These are phyloP conservation scores for Geotrichum ghanense DNA, from an alignment of 805 yeast genomes.

Conservation along the genomic window DNA sequence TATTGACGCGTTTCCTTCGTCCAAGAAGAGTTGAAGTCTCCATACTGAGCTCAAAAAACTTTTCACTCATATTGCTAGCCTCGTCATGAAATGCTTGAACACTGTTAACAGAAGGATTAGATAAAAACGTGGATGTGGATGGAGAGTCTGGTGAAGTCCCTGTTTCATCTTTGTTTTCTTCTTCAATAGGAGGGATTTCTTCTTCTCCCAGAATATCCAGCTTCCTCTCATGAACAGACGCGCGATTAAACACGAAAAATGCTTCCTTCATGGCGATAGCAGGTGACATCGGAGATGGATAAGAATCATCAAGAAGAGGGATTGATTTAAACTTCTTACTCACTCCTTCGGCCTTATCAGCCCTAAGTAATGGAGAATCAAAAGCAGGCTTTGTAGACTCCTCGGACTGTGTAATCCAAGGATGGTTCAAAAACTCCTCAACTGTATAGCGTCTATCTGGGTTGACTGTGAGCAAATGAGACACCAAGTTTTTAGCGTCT, in stretches of 20 bases:
- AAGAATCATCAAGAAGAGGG: constrained; percentile 3
- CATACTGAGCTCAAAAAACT: constrained; percentile 43
- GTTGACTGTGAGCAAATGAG: constrained; percentile 58
- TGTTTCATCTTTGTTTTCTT: constrained; percentile 2
- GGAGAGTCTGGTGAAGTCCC: background rate
- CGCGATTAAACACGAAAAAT: constrained; percentile 63
- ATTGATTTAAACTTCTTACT: background rate
- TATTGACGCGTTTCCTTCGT: constrained; percentile 29
- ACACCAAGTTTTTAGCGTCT: constrained; percentile 61
- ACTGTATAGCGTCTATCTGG: constrained; percentile 58
- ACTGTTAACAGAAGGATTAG: constrained; percentile 7
- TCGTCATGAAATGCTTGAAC: too few relatives aligned
- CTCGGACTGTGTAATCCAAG: constrained; percentile 46
- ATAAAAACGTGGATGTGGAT: too few relatives aligned
- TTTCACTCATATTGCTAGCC: constrained; percentile 6
- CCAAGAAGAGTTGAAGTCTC: constrained; percentile 54
- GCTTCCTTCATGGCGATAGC: constrained; percentile 78
- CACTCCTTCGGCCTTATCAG: background rate
- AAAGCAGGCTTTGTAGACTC: constrained; percentile 15
- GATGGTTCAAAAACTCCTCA: constrained; percentile 60
- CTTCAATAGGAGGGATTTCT: constrained; percentile 5
- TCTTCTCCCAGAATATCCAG: constrained; percentile 10
- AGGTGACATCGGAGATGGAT: constrained; percentile 32
- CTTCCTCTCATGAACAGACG: constrained; percentile 17
- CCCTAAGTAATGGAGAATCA: constrained; percentile 15